Conservation (phyloP, 495 filamentous ascomycete genomes). For the Pyrenula massariospora region DNA sequence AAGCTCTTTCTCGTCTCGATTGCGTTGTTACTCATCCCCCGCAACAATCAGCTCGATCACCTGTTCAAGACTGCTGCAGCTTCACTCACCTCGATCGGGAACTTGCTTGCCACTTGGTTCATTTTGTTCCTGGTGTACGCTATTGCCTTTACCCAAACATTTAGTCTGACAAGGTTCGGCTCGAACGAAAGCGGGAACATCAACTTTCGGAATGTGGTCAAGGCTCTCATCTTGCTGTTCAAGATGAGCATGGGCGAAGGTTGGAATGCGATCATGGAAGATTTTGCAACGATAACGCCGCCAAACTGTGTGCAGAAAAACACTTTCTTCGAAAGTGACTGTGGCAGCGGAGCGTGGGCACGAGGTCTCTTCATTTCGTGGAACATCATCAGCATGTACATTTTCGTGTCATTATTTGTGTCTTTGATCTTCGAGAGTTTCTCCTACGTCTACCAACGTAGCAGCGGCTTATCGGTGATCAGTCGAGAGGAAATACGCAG, state of each 20-base stretch:
- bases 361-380: constrained; percentile 82
- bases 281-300: constrained; percentile 66
- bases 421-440: constrained; percentile 99
- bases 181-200: constrained; percentile 61
- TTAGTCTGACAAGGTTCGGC: constrained; percentile 87
- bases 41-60: constrained; percentile 95
- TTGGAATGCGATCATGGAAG: constrained; percentile 96
- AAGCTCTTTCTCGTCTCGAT: constrained; percentile 91
- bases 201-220: constrained; percentile 89
- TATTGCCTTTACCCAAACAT: constrained; percentile 91
- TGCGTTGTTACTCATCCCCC: constrained; percentile 82
- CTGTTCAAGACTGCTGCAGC: constrained; percentile 99
- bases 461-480: constrained; percentile 71
- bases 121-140: constrained; percentile 93
- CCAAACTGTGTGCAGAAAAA: constrained; percentile 61
- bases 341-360: constrained; percentile 81
- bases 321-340: constrained; percentile 78
- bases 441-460: constrained; percentile 96
- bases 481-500: constrained; percentile 85
- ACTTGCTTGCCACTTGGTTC: constrained; percentile 92
- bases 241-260: constrained; percentile 85
- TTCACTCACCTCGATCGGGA: constrained; percentile 79
- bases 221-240: constrained; percentile 88
- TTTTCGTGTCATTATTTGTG: constrained; percentile 96
- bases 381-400: constrained; percentile 99